Base-by-base conservation (phyloP, 208 protist species). In the Endotrypanum monterogeii region DNA sequence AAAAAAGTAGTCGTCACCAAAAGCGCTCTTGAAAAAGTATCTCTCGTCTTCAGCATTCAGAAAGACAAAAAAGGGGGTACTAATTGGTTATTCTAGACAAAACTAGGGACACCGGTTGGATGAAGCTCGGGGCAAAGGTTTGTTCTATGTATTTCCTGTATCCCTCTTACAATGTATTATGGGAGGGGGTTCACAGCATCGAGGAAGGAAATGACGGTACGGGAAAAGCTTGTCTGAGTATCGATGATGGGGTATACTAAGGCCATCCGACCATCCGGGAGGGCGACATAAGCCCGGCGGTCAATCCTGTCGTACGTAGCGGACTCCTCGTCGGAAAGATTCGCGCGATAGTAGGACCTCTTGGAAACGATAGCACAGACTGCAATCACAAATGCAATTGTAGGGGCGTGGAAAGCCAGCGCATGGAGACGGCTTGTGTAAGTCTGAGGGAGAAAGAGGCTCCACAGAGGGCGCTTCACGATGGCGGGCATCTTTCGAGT, bases 201-300 rank as follows among this genome's bases (percentile, higher is more conserved):
- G 82, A 94, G 67, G 55, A 95, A 94, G 28, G 93, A 89, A 8
- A 95, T 74, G n/a, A 95, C 68, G 5, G 88, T 89, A 37, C 93
- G 83, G 14, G 84, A 88, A 51, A 92, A 84, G 25, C 88, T 94
- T n/a, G 84, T 67, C 73, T 95, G 89, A 2, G 94, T 94, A 72
- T 96, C 89, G 35, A 98, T 79, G 46, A 96, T 85, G 23, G 94
- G 94, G 75, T 98, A 97, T 35, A 98, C 89, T 18, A 96, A 73
- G 5, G 94, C 94, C 92, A 97, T 96, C 35, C 92, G 89, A 5
- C 94, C 94, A 71, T 98, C 92, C 2, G 94, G 94, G 7, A 98
- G 89, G 18, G 90, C 91, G 14, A 98, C 89, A 67, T 97, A 98
- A 8, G 92, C 92, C 25, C 92, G 91, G 61, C 94, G 90, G 69